Conservation (phyloP, 495 filamentous ascomycete genomes). For the Pseudevernia furfuracea region DNA sequence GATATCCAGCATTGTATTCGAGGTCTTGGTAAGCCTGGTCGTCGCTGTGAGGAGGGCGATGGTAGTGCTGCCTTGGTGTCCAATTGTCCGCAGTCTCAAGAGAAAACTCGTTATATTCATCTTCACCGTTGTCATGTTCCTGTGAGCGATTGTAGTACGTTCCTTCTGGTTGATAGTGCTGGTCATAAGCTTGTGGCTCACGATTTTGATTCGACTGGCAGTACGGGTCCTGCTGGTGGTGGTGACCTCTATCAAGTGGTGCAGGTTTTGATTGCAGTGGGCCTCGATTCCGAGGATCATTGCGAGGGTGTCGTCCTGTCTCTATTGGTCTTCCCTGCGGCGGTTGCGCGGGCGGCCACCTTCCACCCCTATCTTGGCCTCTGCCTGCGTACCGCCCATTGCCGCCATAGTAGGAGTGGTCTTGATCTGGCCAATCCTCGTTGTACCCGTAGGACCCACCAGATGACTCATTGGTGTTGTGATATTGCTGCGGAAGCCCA, state of each 20-base stretch:
- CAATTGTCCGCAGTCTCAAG: background rate
- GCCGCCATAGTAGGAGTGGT: background rate
- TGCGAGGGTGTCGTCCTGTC: background rate
- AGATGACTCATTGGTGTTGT: background rate
- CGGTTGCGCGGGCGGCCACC: constrained; percentile 7
- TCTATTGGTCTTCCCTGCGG: constrained; percentile 2
- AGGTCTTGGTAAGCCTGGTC: background rate
- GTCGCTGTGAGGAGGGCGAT: background rate
- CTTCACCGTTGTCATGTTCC: constrained; percentile 3
- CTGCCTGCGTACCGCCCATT: constrained; percentile 4
- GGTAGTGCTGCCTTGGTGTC: constrained; percentile 5
- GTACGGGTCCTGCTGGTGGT: constrained; percentile 4
- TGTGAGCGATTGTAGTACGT: background rate
- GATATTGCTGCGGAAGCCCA: constrained; percentile 4
- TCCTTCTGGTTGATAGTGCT: constrained; percentile 2
- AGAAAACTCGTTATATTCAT: constrained; percentile 3
- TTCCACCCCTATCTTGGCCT: constrained; percentile 8
- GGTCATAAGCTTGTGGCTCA: constrained; percentile 4
- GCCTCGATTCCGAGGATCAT: constrained; percentile 21
- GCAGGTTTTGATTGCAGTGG: constrained; percentile 1
- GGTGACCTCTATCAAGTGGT: constrained; percentile 1
- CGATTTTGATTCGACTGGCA: constrained; percentile 1
- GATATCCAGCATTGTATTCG: background rate
- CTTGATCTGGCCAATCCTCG: constrained; percentile 6
- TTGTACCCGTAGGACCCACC: constrained; percentile 4